Evolutionary conservation across 371 early-diverging fungal species (phyloP).

Genomic region (Mucor mucedo): DNA sequence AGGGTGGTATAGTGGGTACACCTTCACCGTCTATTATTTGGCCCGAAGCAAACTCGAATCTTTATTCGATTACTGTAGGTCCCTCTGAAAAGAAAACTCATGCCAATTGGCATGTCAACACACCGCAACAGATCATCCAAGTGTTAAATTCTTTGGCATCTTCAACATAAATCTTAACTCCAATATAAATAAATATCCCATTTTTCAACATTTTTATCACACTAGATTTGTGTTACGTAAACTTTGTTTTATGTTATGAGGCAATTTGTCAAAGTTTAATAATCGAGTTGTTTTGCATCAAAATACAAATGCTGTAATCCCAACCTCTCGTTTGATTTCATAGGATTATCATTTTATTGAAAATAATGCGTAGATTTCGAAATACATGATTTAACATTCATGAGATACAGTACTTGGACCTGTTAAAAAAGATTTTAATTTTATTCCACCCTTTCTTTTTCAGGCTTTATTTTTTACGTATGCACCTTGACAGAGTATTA

Average conservation of each 20-base stretch:
- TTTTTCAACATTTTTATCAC: too few relatives aligned
- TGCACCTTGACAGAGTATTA: constrained; percentile 16
- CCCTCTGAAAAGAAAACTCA: constrained; percentile 78
- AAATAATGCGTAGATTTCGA: too few relatives aligned
- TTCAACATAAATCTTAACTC: neutral
- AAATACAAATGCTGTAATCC: too few relatives aligned
- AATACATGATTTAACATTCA: too few relatives aligned
- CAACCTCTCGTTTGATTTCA: too few relatives aligned
- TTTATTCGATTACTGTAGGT: constrained; percentile 37
- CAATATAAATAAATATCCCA: too few relatives aligned
- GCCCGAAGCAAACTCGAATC: constrained; percentile 14
- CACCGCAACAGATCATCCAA: constrained; percentile 50
- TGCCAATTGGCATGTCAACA: constrained; percentile 79
- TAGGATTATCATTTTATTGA: too few relatives aligned
- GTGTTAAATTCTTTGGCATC: constrained; percentile 33
- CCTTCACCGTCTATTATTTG: constrained; percentile 6
- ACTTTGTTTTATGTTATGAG: too few relatives aligned
- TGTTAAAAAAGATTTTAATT: neutral
- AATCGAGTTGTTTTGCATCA: too few relatives aligned
- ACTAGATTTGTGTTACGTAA: too few relatives aligned
- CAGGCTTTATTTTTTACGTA: neutral
- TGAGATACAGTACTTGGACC: too few relatives aligned
- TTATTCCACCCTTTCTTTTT: neutral
- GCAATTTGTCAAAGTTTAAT: too few relatives aligned
- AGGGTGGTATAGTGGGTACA: neutral